Percentiles rank a stretch among this genome's conserved stretches.
Conservation (phyloP, 2,329 filamentous ascomycete genomes). For the Botrytis tulipae region DNA sequence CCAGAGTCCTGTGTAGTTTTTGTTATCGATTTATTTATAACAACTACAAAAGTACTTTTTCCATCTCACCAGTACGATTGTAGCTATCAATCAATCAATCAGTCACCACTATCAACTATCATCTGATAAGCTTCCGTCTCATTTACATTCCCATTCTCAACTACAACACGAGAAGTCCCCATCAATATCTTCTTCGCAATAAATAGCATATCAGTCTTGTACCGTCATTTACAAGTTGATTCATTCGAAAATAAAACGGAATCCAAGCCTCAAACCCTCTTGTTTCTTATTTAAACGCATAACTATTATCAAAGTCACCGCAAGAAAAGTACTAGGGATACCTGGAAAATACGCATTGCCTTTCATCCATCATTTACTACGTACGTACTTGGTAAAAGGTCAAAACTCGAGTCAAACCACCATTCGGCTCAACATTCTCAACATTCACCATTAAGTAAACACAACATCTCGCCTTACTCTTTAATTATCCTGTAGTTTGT, state of each 20-base stretch:
- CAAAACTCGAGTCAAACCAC: slow-evolving; percentile 10
- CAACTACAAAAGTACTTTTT: background rate
- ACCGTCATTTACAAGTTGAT: background rate
- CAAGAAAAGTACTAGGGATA: background rate
- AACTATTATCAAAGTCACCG: background rate
- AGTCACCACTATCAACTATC: background rate
- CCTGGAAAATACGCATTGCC: background rate
- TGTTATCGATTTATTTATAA: background rate
- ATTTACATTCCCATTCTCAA: too few species aligned
- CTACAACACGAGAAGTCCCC: background rate
- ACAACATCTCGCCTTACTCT: too few species aligned
- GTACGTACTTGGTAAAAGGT: background rate
- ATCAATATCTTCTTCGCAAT: background rate
- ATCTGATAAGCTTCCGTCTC: background rate
- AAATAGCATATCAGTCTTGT: background rate
- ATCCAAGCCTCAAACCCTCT: background rate
- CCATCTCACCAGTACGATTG: too few species aligned
- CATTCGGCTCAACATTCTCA: background rate
- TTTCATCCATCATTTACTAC: background rate
- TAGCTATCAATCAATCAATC: too few species aligned
- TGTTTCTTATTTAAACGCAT: background rate
- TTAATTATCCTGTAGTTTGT: background rate
- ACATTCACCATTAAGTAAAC: background rate
- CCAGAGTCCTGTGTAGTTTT: background rate
- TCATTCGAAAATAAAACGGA: background rate